phyloP scores from a whole-genome alignment of 257 asterid genomes.

The Solanum gracilifrons region DNA sequence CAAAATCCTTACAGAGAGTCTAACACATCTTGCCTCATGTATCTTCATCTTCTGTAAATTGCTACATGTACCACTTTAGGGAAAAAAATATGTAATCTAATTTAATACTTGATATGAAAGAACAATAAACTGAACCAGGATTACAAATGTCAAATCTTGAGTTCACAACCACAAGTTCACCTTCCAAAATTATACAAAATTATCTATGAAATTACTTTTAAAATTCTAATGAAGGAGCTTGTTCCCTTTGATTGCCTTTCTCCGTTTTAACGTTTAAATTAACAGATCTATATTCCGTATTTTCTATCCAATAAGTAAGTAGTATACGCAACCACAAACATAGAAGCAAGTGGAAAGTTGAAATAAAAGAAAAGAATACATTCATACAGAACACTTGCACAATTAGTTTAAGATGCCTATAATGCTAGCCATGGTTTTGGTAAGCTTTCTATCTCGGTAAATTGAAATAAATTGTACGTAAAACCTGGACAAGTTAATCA shows the following conservation, averaged over 20 bases:
- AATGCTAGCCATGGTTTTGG: too few species aligned
- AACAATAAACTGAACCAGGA: neutral
- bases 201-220: constrained; percentile 28
- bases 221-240: constrained; percentile 18
- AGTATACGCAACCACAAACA: too few species aligned
- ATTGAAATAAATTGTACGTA: too few species aligned
- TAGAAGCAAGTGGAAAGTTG: too few species aligned
- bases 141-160: constrained; percentile 16
- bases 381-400: too few species aligned
- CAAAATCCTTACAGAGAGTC: neutral
- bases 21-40: neutral
- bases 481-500: too few species aligned
- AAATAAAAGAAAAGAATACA: too few species aligned
- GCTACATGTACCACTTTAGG: neutral
- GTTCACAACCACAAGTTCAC: neutral
- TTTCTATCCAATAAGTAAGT: too few species aligned
- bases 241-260: constrained; percentile 4
- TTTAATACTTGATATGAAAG: neutral
- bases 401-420: too few species aligned
- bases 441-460: too few species aligned
- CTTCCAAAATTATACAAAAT: neutral
- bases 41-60: neutral
- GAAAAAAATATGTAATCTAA: neutral
- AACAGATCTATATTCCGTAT: too few species aligned
- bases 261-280: neutral